These are phyloP conservation scores for Hura crepitans DNA, from an alignment of 441 rosid genomes.

Conservation along the genomic window DNA sequence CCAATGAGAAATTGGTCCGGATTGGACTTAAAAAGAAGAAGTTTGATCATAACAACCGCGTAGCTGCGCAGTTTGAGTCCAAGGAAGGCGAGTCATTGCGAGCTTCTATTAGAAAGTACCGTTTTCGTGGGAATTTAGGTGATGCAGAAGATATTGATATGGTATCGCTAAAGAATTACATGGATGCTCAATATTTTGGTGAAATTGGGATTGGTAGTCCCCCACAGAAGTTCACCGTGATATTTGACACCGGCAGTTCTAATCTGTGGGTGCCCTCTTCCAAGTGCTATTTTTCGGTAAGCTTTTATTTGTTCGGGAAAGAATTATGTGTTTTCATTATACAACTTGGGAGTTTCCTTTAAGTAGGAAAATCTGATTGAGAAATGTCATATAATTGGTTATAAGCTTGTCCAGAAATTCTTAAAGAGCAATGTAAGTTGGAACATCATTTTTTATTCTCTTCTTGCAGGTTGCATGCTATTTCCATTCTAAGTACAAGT, in stretches of 20 bases:
- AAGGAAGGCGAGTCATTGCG: constrained; percentile 43
- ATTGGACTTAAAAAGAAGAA: constrained; percentile 65
- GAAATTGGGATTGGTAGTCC: constrained; percentile 79
- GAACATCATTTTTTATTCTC: constrained; percentile 5
- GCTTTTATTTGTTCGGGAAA: constrained; percentile 17
- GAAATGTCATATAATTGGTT: neutral
- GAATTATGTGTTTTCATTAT: neutral
- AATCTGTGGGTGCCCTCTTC: constrained; percentile 83
- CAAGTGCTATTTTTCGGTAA: constrained; percentile 79
- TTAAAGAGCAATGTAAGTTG: neutral
- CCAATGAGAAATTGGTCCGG: constrained; percentile 46
- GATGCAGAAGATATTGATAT: constrained; percentile 53
- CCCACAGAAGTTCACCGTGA: constrained; percentile 72
- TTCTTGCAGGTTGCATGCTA: constrained; percentile 60
- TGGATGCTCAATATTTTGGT: constrained; percentile 89
- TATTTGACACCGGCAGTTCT: constrained; percentile 87
- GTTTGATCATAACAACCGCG: constrained; percentile 44
- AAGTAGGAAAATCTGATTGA: neutral
- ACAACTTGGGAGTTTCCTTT: neutral
- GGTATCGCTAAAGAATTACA: constrained; percentile 56
- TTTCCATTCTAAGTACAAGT: constrained; percentile 67
- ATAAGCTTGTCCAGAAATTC: neutral
- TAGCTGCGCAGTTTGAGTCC: constrained; percentile 45
- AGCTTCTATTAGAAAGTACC: constrained; percentile 40
- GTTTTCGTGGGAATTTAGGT: constrained; percentile 35